Conservation (phyloP, 768 basidiomycete species). For the Amanita brunnescens region DNA sequence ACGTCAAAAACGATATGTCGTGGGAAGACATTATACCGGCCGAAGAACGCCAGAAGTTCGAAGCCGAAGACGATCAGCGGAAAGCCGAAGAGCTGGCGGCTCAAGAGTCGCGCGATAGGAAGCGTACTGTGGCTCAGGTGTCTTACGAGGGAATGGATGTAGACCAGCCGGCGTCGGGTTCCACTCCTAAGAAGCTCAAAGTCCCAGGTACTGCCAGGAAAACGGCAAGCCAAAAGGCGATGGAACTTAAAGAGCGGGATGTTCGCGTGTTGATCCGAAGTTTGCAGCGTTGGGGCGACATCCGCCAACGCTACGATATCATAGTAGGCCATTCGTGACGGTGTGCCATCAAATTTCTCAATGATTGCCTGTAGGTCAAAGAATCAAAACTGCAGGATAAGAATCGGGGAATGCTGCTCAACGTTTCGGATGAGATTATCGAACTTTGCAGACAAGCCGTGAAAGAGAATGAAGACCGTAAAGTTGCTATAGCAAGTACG, state of each 20-base stretch:
- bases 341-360: conserved; percentile 2
- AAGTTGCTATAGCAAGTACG: conserved; percentile 63
- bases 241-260: conserved; percentile 97
- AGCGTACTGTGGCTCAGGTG: conserved; percentile 78
- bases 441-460: conserved; percentile 78
- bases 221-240: conserved; percentile 86
- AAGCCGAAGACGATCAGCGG: conserved; percentile 70
- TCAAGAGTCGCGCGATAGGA: conserved; percentile 64
- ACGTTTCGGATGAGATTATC: conserved; percentile 89
- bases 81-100: conserved; percentile 64
- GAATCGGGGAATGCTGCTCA: conserved; percentile 86
- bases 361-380: conserved; percentile 44
- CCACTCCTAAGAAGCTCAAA: conserved; percentile 69
- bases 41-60: conserved; percentile 80
- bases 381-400: conserved; percentile 92
- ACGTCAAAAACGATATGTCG: conserved; percentile 96
- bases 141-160: conserved; percentile 95
- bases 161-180: conserved; percentile 54
- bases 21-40: conserved; percentile 99
- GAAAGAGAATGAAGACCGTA: conserved; percentile 73
- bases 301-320: conserved; percentile 85
- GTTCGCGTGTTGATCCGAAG: conserved; percentile 92
- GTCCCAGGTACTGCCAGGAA: conserved; percentile 69
- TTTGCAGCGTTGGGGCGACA: conserved; percentile 96
- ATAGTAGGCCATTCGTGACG: conserved; percentile 54